Base-by-base conservation (phyloP, 108 stramenopile genomes). In the Skeletonema costatum region DNA sequence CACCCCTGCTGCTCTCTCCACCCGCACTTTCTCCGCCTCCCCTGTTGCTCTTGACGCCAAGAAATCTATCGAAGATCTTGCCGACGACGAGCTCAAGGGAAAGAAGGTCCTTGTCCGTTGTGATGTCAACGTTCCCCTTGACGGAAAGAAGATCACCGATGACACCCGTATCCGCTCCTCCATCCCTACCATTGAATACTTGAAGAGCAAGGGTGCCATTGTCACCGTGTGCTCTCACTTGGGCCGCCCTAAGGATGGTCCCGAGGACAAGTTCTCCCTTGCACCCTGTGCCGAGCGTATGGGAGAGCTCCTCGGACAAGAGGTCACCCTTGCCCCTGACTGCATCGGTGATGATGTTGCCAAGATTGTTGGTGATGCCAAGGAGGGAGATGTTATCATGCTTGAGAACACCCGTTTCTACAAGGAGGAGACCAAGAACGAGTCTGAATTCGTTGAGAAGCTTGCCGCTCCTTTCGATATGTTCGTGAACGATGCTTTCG, bases 381-480 rank as follows among this genome's bases (percentile, higher is more conserved):
- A 81, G 66, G 94, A 96, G 65, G 99, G 99, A 62, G 96, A 98
- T 87, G 97, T 98, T 32, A 81, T 98, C 83, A 91, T 99, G 81
- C 93, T 99, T 68, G 99, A 99, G 86, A 99, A 99, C 96, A 93
- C 96, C 42, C 98, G 99, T 56, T 99, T 99, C 94, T 98, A 99
- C 97, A 94, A 93, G 87, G 96, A 96, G 84, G 98, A 98, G 80
- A 85, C 83, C 71, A 95, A 97, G 96, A 94, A 97, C 91, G 96
- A 98, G 69, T 76, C 93, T 33, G 93, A 64, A 64, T 94, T 95
- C 84, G 95, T 92, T 44, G 90, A 96, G 88, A 96, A 95, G 88
- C 90, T 97, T 70, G 94, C 96, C 68, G 84, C 92, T 85, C 91
- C 93, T 64, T 93, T 93, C 87, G 92, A 99, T 87, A 58, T 95